These are phyloP conservation scores for Sporisorium scitamineum DNA, from an alignment of 1,284 basidiomycete genomes.

Conservation along the genomic window DNA sequence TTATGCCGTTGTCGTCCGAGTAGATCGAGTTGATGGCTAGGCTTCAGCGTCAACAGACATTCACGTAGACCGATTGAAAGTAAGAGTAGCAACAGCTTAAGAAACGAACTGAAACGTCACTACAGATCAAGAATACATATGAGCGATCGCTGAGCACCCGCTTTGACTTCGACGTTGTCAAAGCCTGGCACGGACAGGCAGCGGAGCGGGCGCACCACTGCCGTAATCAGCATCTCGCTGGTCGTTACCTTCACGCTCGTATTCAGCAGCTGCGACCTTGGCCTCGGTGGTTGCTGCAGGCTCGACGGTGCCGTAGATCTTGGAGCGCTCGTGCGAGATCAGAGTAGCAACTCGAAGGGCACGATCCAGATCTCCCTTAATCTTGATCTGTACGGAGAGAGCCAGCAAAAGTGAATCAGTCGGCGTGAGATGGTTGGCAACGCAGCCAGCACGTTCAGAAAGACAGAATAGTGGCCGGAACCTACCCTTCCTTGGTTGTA, in stretches of 20 bases:
- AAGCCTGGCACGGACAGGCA: conserved; percentile 48
- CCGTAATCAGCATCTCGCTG: conserved; percentile 39
- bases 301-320: conserved; percentile 52
- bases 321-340: conserved; percentile 62
- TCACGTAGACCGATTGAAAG: too few species aligned
- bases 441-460: neutral
- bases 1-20: too few species aligned
- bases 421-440: neutral
- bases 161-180: too few species aligned
- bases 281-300: conserved; percentile 20
- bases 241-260: conserved; percentile 41
- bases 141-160: neutral
- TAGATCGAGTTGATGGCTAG: too few species aligned
- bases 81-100: too few species aligned
- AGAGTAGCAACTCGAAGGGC: conserved; percentile 54
- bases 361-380: conserved; percentile 61
- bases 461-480: conserved; percentile 4
- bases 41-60: too few species aligned
- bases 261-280: conserved; percentile 20
- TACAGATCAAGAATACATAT: neutral
- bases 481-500: conserved; percentile 59
- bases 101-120: too few species aligned
- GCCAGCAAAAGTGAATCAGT: neutral
- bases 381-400: conserved; percentile 50
- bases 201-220: conserved; percentile 53